Conservation (phyloP, 2,329 filamentous ascomycete species). For the Paecilomyces sp. region DNA sequence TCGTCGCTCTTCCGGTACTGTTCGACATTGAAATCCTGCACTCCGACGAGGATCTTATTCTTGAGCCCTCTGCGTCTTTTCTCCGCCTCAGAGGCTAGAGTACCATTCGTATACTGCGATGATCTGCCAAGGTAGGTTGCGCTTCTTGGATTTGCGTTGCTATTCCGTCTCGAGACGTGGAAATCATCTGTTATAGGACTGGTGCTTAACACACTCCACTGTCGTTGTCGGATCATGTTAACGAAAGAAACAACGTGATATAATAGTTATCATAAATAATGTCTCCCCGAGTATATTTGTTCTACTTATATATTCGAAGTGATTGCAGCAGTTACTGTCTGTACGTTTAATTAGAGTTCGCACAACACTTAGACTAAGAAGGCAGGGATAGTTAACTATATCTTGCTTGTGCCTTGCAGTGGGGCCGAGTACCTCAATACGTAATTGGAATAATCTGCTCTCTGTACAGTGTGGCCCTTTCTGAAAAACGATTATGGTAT, state of each 20-base stretch:
- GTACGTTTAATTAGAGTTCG: neutral
- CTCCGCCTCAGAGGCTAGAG: neutral
- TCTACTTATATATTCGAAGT: neutral
- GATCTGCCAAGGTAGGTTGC: neutral
- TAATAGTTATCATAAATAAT: too few relatives aligned
- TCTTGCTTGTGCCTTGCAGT: too few relatives aligned
- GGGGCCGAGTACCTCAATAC: neutral
- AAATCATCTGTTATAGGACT: neutral
- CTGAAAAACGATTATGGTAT: neutral
- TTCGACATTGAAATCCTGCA: neutral
- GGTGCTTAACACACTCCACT: neutral
- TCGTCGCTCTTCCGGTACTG: neutral
- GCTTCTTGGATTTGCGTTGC: neutral
- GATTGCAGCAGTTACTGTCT: too few relatives aligned
- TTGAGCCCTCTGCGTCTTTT: neutral
- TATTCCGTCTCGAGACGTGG: neutral
- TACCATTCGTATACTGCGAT: neutral
- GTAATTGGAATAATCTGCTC: neutral
- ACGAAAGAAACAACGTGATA: neutral
- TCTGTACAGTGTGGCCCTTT: neutral
- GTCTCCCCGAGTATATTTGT: too few relatives aligned
- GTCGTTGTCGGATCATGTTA: neutral
- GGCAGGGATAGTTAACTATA: too few relatives aligned
- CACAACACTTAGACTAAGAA: too few relatives aligned
- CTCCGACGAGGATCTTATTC: neutral